Percentiles rank a stretch among this genome's conserved stretches.
Conservation (phyloP, 192 early-diverging fungal genomes). For the Backusella sp. region DNA sequence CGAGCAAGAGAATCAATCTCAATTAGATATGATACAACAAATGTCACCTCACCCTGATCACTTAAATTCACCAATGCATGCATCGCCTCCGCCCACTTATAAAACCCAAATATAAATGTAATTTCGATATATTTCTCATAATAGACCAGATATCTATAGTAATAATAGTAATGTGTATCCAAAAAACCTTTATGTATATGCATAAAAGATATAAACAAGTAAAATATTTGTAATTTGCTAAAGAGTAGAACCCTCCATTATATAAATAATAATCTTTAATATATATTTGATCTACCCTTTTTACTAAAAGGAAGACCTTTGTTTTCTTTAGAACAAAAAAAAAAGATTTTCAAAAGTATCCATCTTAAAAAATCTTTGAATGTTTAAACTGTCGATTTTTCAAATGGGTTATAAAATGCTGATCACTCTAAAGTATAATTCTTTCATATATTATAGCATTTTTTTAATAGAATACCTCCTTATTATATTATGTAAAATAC, state of each 20-base stretch:
- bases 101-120: conserved; percentile 5
- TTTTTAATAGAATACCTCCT: neutral
- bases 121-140: neutral
- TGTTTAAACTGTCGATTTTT: neutral
- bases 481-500: neutral
- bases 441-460: neutral
- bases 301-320: neutral
- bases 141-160: neutral
- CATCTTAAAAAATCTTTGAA: neutral
- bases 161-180: neutral
- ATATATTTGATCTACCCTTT: neutral
- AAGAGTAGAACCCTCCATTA: neutral
- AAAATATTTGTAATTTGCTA: conserved; percentile 6
- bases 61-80: neutral
- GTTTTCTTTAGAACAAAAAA: neutral
- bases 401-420: neutral
- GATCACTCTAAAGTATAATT: neutral
- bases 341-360: neutral
- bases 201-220: neutral
- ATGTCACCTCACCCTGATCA: neutral
- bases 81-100: conserved; percentile 1
- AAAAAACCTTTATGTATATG: neutral
- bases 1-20: conserved; percentile 16
- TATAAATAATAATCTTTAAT: neutral
- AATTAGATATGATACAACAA: conserved; percentile 20